These are phyloP conservation scores for Maudiozyma humilis DNA, from an alignment of 1,139 yeast genomes.

Conservation along the genomic window DNA sequence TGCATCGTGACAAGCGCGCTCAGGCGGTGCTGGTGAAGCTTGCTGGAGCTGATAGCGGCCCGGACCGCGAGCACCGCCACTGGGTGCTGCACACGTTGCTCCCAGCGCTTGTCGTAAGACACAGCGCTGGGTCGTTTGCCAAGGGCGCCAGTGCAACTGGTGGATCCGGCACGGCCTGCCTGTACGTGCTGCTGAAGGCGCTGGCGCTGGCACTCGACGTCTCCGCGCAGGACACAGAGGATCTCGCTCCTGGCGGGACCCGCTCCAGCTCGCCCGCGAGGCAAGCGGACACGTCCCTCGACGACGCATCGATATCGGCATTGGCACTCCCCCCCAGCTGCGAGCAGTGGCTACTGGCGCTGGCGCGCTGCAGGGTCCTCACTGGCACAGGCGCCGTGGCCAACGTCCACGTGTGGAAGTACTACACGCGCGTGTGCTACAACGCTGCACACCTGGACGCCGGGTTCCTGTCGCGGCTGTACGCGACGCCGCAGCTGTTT, in stretches of 20 bases:
- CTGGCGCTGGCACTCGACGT: constrained; percentile 13
- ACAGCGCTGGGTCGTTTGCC: not conserved
- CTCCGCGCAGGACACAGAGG: constrained; percentile 1
- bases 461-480: constrained; percentile 1
- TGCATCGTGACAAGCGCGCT: constrained; percentile 16
- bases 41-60: constrained; percentile 11
- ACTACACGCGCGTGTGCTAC: constrained; percentile 18
- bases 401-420: constrained; percentile 23
- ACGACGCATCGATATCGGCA: not conserved
- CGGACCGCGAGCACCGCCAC: constrained; percentile 1
- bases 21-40: constrained; percentile 24
- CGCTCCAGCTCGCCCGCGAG: constrained; percentile 8
- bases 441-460: constrained; percentile 8
- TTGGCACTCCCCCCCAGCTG: constrained; percentile 14
- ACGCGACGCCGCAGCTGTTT: constrained; percentile 3
- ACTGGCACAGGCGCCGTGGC: constrained; percentile 7
- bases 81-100: constrained; percentile 16
- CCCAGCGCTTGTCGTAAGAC: constrained; percentile 6
- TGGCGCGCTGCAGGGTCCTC: constrained; percentile 7
- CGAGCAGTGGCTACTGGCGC: constrained; percentile 20
- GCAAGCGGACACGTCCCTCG: constrained; percentile 1
- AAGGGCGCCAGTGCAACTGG: constrained; percentile 1
- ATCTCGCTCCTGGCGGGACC: not conserved
- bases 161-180: constrained; percentile 11
- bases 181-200: constrained; percentile 23